Evolutionary conservation across 2,329 filamentous ascomycete species (phyloP), one percentile per base, ranked within the genome.

Genomic region (Diaporthe sp.): DNA sequence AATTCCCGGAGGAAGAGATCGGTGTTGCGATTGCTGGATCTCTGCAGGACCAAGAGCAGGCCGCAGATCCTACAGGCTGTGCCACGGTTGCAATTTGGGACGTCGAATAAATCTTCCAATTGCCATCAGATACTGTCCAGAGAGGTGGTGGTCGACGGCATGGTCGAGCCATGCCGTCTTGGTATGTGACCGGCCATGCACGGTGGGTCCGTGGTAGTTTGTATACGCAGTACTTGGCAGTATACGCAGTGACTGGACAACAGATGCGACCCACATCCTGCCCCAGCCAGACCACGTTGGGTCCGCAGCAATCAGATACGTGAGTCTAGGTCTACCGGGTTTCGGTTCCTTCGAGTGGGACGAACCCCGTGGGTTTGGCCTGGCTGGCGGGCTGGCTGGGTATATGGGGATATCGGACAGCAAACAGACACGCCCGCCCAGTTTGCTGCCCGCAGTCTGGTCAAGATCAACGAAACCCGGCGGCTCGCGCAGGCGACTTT

Each of bases 281-380:
- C 47, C 63, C 63, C 63, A 51, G 63, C 63, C 44, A 53, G 63
- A 39, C 63, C 63, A 53, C 63, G 47, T 25, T 68, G 63, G 63
- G n/a, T 53, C 63, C 63, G 47, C 63, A 68, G 32, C 13, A 53
- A 51, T 39, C 30, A 51, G 30, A 66, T 50, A 37, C 56, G 22
- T 50, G 27, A 50, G 63, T 66, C 63, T 66, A 51, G 63, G 63
- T 68, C 47, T 53, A 19, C 63, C 63, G 63, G 63, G 47, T 68
- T 68, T 68, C 44, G 63, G 44, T 66, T 66, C 63, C 63, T 66
- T 66, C 47, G 47, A 68, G 63, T 68, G 63, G 63, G 63, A 68
- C 63, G 47, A 68, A 68, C 63, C 63, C 63, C 63, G 63, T 37
- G 63, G 47, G 63, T 32, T 22, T 68, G 63, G 63, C 8, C 47